Conservation (phyloP, 495 filamentous ascomycete species). For the Penicillium mononematosum region DNA sequence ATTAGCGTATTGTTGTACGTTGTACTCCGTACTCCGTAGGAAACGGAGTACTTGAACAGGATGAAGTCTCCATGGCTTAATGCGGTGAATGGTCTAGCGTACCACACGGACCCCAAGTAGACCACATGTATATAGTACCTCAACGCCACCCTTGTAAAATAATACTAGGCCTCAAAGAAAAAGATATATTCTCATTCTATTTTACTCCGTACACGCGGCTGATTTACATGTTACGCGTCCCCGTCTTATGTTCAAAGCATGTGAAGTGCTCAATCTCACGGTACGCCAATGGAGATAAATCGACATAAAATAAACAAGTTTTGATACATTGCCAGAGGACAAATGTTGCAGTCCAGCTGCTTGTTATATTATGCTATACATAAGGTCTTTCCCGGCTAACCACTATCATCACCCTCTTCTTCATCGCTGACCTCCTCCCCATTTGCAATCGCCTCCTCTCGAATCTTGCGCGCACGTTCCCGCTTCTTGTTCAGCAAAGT, state of each 20-base stretch:
- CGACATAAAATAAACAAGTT: neutral
- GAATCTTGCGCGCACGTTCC: slow-evolving; percentile 62
- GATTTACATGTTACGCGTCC: too few species aligned
- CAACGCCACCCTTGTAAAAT: too few species aligned
- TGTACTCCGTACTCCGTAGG: too few species aligned
- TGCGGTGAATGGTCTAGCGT: neutral
- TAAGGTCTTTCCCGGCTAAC: neutral
- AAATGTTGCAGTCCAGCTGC: slow-evolving; percentile 7
- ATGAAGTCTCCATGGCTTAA: neutral
- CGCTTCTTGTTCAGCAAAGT: slow-evolving; percentile 82
- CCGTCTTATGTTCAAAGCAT: neutral
- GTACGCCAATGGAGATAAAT: neutral
- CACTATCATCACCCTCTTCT: slow-evolving; percentile 43
- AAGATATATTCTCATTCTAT: too few species aligned
- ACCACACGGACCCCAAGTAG: too few species aligned
- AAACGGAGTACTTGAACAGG: too few species aligned
- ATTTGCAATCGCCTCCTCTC: slow-evolving; percentile 67
- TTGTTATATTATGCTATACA: neutral
- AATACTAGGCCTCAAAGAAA: too few species aligned
- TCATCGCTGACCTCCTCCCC: slow-evolving; percentile 69
- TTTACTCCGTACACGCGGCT: too few species aligned
- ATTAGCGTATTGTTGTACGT: neutral
- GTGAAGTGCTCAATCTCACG: neutral
- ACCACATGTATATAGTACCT: too few species aligned
- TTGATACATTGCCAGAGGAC: neutral